These are phyloP conservation scores for Peronosclerospora sorghi DNA, from an alignment of 352 stramenopile genomes.

Conservation along the genomic window DNA sequence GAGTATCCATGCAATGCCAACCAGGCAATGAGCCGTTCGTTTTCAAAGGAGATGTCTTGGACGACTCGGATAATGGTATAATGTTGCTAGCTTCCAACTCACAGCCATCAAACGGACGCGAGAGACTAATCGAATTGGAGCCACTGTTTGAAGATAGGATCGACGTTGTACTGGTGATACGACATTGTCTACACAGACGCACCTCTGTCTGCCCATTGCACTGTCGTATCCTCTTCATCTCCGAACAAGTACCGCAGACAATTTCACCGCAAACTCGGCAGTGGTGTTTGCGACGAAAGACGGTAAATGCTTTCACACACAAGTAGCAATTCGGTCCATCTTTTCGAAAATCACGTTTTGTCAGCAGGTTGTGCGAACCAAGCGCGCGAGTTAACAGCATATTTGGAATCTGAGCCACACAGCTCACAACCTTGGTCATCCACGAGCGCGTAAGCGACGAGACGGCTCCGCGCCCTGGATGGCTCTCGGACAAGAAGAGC, in stretches of 20 bases:
- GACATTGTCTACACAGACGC: constrained; percentile 63
- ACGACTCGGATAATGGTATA: constrained; percentile 42
- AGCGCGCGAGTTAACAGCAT: constrained; percentile 56
- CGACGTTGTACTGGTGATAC: constrained; percentile 40
- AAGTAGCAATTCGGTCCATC: constrained; percentile 62
- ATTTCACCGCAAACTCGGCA: constrained; percentile 78
- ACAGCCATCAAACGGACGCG: constrained; percentile 42
- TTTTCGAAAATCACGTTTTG: constrained; percentile 71
- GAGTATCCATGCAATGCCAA: constrained; percentile 9
- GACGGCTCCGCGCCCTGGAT: constrained; percentile 53
- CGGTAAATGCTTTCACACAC: constrained; percentile 60
- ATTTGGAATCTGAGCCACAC: constrained; percentile 53
- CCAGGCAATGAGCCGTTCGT: constrained; percentile 21
- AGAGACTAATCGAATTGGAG: constrained; percentile 30
- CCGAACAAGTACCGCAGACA: constrained; percentile 75
- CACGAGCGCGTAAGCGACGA: constrained; percentile 62
- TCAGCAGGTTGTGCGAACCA: constrained; percentile 44
- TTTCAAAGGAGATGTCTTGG: constrained; percentile 40
- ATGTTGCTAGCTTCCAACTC: constrained; percentile 31
- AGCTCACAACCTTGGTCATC: constrained; percentile 80
- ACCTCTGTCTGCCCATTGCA: constrained; percentile 56
- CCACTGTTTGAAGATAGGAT: constrained; percentile 43
- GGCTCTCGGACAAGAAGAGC: constrained; percentile 63
- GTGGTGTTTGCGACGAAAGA: constrained; percentile 78
- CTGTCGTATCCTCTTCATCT: constrained; percentile 67